Base-by-base conservation (phyloP, 495 filamentous ascomycete genomes). In the Xylaria nigripes region DNA sequence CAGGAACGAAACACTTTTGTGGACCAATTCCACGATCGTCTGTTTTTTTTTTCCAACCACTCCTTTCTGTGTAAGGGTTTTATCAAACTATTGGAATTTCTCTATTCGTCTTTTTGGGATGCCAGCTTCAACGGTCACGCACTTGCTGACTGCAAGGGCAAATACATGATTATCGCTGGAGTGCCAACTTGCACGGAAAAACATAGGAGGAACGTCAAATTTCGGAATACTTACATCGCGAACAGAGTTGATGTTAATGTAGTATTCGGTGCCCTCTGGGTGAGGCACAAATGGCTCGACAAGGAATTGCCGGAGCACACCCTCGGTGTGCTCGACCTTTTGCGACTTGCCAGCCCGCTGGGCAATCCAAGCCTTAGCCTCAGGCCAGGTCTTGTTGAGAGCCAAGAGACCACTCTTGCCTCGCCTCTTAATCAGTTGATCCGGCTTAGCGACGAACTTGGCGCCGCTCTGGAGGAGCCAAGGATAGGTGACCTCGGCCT, bases 281-380 rank as follows among this genome's bases (percentile, higher is more conserved):
- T 99, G 93, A 54, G 94, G 93, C 51, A 96, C 89, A 68, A 99
- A 96, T 18, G 94, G 93, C 81, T 99, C 93, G 57, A 99, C 92
- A 40, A 99, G 81, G 82, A 99, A 99, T 58, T 90, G 84, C 64
- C 90, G 83, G 66, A 99, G 80, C 59, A 87, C 80, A 70, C 93
- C 93, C 46, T 87, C 82, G 51, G 92, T 83, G 50, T 86, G 85
- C 84, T 97, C 94, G 47, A 99, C 94, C 77, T 86, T 83, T 62
- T 95, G 86, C 38, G 81, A 75, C 84, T 96, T 97, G 63, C 87
- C 85, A 57, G 93, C 93, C 54, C 90, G 83, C 70, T 85, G 83
- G 70, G 87, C 86, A 73, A 99, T 85, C 93, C 93, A 99, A 53
- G 83, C 87, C 68, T 84, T 84, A 45, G 90, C 86, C 66, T 97